Base-by-base conservation (phyloP, 2,329 filamentous ascomycete genomes). In the Beauveria medogensis region DNA sequence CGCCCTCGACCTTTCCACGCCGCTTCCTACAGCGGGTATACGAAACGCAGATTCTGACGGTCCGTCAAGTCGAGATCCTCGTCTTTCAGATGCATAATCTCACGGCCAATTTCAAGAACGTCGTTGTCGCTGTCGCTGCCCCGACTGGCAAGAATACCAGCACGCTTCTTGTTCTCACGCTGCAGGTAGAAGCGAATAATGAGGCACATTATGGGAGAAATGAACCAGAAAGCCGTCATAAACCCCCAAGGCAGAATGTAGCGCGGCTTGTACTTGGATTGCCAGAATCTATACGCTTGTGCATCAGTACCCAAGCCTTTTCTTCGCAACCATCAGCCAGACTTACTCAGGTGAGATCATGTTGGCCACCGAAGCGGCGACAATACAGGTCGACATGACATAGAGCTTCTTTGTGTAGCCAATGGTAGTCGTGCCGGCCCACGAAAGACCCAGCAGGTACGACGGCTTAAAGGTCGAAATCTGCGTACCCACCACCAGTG, bases 391-490 rank as follows among this genome's bases (percentile, higher is more conserved):
- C 5, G 66, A 66, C 64, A 68, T 65, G 18, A 68, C 60, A 43
- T 60, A 63, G 2, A 67, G 63, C 52, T 67, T 67, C 59, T 67
- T 67, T 34, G 66, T 67, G 52, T 67, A 66, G 22, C 66, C 66
- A 10, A 59, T 63, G 3, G 66, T 68, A 2, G 66, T 65, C 1
- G 65, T 68, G 5, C 66, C 66, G 5, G 67, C 67, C 67, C 67
- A 70, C 24, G 66, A 68, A 12, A 70, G 63, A 9, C 67, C 67
- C 8, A 69, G 61, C 12, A 70, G 63, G 50, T 69, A 70, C 2
- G 68, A 70, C 1, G 67, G 68, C 61, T 70, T 70, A 53, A 70
- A 70, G 2, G 68, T 69, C 9, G 68, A 69, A 28, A 70, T 67
- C 46, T 70, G 67, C 3, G 68, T 69, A 10, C 68, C 68, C 6